Evolutionary conservation across 371 early-diverging fungal species (phyloP).

Genomic region (Mortierella sp.): DNA sequence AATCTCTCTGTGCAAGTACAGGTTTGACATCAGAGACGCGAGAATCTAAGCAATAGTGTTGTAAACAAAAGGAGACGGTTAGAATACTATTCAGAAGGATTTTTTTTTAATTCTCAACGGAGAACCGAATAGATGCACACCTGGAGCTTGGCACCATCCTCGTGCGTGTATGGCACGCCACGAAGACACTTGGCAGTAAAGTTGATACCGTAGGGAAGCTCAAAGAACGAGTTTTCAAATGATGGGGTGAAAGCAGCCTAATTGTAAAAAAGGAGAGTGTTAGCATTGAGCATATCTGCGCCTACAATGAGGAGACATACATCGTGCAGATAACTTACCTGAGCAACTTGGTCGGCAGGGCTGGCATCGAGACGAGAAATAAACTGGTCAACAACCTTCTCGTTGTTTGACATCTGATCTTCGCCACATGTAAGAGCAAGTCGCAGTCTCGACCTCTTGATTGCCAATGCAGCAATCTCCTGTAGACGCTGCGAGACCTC

Average conservation of each 20-base stretch:
- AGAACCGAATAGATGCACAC: conserved; percentile 8
- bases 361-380: conserved; percentile 60
- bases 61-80: not conserved
- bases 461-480: conserved; percentile 67
- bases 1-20: conserved; percentile 93
- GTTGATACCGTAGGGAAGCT: conserved; percentile 88
- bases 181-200: conserved; percentile 81
- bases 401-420: conserved; percentile 71
- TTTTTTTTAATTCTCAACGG: not conserved
- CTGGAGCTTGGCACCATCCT: conserved; percentile 84
- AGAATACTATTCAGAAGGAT: not conserved
- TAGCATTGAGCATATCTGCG: too few species aligned
- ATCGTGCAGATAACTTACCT: conserved; percentile 15
- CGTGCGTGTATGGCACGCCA: conserved; percentile 88
- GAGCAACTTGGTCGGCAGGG: conserved; percentile 13
- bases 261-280: not conserved
- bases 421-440: conserved; percentile 78
- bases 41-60: conserved; percentile 60
- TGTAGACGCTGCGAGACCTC: conserved; percentile 75
- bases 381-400: conserved; percentile 66
- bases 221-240: conserved; percentile 48
- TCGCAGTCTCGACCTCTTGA: conserved; percentile 72
- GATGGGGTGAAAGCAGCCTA: conserved; percentile 31
- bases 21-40: conserved; percentile 84
- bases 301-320: not conserved